Conservation (phyloP, 129 eudicot species). For the Arctium minus region DNA sequence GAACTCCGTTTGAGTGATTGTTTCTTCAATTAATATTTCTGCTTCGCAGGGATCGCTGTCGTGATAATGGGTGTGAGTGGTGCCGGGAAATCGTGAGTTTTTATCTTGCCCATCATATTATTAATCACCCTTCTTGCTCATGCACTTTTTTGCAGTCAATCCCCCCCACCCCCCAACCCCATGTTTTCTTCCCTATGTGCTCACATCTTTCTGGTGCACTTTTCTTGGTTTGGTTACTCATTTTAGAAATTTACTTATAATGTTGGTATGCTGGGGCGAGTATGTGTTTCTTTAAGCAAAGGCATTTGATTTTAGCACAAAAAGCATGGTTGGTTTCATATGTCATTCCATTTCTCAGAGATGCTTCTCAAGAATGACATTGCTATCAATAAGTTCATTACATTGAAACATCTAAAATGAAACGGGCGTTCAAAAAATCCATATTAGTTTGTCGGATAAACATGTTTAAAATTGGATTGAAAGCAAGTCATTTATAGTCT, state of each 20-base stretch:
- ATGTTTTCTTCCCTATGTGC: too few relatives aligned
- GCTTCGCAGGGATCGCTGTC: constrained; percentile 50
- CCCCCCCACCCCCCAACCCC: background rate
- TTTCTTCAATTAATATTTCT: background rate
- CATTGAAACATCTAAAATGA: background rate
- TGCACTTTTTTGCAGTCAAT: background rate
- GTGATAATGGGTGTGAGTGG: constrained; percentile 96
- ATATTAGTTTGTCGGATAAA: too few relatives aligned
- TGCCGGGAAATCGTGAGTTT: constrained; percentile 91
- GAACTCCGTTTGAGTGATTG: background rate
- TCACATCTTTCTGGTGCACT: background rate
- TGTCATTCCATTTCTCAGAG: background rate
- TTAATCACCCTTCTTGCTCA: background rate
- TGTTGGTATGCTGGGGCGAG: background rate
- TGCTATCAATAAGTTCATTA: background rate
- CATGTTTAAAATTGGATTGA: background rate
- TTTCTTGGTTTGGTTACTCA: too few relatives aligned
- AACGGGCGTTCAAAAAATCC: background rate
- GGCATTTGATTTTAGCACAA: background rate
- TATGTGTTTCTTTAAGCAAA: background rate
- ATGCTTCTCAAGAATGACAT: background rate
- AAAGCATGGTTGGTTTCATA: background rate
- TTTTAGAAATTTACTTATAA: background rate
- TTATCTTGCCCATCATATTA: background rate
- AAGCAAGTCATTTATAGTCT: background rate